Percentiles rank a stretch among this genome's conserved stretches.
Evolutionary conservation across 495 filamentous ascomycete genomes (phyloP).

Genomic region (Bryoglossum gracile): DNA sequence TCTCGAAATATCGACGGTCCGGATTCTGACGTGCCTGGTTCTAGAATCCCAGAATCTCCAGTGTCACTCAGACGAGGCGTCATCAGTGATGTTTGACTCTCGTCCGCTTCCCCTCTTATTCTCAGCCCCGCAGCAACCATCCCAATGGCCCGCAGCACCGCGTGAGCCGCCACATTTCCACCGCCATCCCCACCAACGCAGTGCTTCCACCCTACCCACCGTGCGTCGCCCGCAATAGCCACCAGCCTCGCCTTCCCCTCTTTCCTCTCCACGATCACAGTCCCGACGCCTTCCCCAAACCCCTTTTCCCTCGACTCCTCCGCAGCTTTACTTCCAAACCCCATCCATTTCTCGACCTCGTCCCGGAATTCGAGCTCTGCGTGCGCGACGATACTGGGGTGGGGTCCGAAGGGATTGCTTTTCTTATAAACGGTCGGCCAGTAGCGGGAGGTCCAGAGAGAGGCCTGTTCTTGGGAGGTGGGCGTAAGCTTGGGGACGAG

Average conservation of each 20-base stretch:
- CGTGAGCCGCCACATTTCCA: slow-evolving; percentile 75
- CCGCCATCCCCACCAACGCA: slow-evolving; percentile 21
- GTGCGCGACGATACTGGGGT: slow-evolving; percentile 53
- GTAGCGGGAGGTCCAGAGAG: slow-evolving; percentile 63
- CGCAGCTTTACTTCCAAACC: slow-evolving; percentile 59
- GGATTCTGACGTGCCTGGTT: neutral
- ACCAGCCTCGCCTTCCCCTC: slow-evolving; percentile 39
- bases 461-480: slow-evolving; percentile 65
- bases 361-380: slow-evolving; percentile 49
- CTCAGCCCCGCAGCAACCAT: slow-evolving; percentile 67
- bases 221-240: slow-evolving; percentile 70
- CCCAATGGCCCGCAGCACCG: slow-evolving; percentile 77
- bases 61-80: neutral
- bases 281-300: slow-evolving; percentile 64
- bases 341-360: slow-evolving; percentile 54
- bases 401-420: slow-evolving; percentile 68
- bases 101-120: neutral
- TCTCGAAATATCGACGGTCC: slow-evolving; percentile 34
- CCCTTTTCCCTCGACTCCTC: slow-evolving; percentile 45
- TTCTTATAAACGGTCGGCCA: slow-evolving; percentile 90
- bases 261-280: slow-evolving; percentile 65
- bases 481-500: slow-evolving; percentile 70
- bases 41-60: neutral
- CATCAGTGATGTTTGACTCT: neutral
- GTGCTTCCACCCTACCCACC: slow-evolving; percentile 43